Evolutionary conservation across 1,284 basidiomycete genomes (phyloP), one percentile per base, ranked within the genome.

Genomic region (Cutaneotrichosporon arboriforme): DNA sequence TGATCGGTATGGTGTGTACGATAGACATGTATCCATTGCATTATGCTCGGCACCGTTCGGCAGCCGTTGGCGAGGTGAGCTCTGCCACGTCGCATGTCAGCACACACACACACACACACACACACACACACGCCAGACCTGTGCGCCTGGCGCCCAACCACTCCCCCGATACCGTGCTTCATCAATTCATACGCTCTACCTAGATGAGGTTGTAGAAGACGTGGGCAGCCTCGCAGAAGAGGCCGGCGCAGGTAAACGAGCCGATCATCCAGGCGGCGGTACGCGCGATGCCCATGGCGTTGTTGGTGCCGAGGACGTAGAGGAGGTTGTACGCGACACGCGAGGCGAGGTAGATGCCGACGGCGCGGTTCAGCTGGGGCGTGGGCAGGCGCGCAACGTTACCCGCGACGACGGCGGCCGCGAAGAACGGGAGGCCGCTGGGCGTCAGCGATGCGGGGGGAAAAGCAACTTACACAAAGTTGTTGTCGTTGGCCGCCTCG

Each of bases 401-500:
- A 18, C 65, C 68, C 15, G 62, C 63, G 41, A 66, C 68, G 36
- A 70, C 43, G 35, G 68, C 65, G 22, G 60, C 53, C 17, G 64
- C 66, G 49, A 61, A 62, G 46, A 62, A 38, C 36, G 60, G 56
- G 13, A 58, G 52, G 20, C 39, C 18, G 26, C 48, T 48, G 49
- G 26, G 20, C n/a, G 43, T 48, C 1, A 49, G 52, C 20, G 17
- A 5, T 18, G 21, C 13, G n/a, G 23, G 26, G n/a, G 41, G 5
- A n/a, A 18, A 8, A 61, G 42, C 26, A 12, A 56, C 58, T 48
- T 41, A 56, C 54, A 53, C 40, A 49, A 67, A 66, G 17, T 54
- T 55, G 54, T 67, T 67, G 46, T 61, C 54, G 49, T 66, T 60
- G 22, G 66, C 66, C 12, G 60, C 58, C 52, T 67, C 66, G 33